Evolutionary conservation across 148 eudicot genomes (phyloP), one percentile per base, ranked within the genome.

Genomic region (Rhododendron henanense): DNA sequence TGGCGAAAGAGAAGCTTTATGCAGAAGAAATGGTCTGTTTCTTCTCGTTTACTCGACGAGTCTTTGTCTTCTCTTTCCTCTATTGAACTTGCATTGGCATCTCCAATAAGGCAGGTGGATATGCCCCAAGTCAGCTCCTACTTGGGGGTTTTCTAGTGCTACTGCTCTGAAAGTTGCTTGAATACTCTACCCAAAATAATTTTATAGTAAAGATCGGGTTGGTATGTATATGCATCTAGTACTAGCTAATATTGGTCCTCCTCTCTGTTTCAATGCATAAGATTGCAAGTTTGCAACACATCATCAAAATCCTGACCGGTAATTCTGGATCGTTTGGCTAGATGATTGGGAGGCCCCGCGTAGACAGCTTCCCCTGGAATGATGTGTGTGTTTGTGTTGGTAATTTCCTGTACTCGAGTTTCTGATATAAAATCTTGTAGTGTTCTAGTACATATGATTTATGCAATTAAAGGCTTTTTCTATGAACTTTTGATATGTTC

Each of bases 11-110:
- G 61, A 31, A 87, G 86, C 84, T 89, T 85, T 88, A 89, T 89
- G 89, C 88, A 57, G 48, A 87, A 83, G 87, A 89, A 89, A 83
- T 89, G 91, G 91, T 89, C 89, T 4, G 69, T 85, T 67, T 85
- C 87, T 63, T 39, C 28, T 25, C 51, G 37, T 35, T 14, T 71
- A 13, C 76, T 31, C 41, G 7, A 57, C 63, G 63, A 57, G n/a
- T 18, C 19, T 28, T 33, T 25, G 15, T 71, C 76, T 11, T 71
- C 76, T 33, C 16, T 19, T 33, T 28, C 76, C 16, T 13, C 16
- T 71, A 14, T 2, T 71, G 76, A 71, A 71, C 76, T 71, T 14
- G 37, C 76, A 14, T 10, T 33, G 39, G 76, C 76, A 33, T 28
- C 39, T 13, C 76, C 76, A 33, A 41, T 41, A 5, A 41, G 45